Percentiles rank a stretch among this genome's conserved stretches.
Conservation (phyloP, 768 basidiomycete species). For the Trametes gibbosa region DNA sequence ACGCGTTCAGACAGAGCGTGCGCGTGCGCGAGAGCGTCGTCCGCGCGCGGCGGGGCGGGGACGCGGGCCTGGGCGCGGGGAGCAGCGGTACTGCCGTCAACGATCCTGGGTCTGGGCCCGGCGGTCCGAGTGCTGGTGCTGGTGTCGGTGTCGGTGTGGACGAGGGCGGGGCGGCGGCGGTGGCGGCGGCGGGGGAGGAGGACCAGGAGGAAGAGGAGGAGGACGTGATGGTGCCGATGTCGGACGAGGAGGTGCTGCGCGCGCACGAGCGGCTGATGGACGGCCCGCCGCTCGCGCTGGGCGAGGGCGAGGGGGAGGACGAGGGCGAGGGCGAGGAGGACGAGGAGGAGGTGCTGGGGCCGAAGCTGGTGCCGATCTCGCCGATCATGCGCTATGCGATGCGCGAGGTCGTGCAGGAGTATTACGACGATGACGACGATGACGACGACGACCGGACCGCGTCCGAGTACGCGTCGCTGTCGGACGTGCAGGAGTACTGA, state of each 20-base stretch:
- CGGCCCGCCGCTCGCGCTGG: slow-evolving; percentile 41
- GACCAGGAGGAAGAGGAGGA: slow-evolving; percentile 30
- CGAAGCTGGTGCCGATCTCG: slow-evolving; percentile 72
- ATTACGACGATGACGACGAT: slow-evolving; percentile 74
- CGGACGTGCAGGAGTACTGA: slow-evolving; percentile 76
- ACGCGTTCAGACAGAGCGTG: slow-evolving; percentile 25
- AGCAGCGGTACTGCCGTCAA: slow-evolving; percentile 42
- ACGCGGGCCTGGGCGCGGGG: slow-evolving; percentile 19
- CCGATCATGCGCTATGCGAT: slow-evolving; percentile 85
- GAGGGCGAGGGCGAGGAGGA: no score
- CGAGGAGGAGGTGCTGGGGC: slow-evolving; percentile 60
- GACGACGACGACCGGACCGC: slow-evolving; percentile 70
- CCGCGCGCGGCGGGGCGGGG: no score
- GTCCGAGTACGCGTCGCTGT: slow-evolving; percentile 76
- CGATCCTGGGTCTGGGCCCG: slow-evolving; percentile 15
- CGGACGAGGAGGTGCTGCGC: slow-evolving; percentile 45
- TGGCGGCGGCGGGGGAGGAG: slow-evolving; percentile 3
- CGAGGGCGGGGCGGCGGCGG: no score
- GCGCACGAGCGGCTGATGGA: slow-evolving; percentile 36
- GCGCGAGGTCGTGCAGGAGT: slow-evolving; percentile 80
- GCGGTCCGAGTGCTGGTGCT: no score
- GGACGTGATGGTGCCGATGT: slow-evolving; percentile 48
- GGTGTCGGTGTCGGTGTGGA: no score
- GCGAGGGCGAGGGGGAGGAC: neutral
- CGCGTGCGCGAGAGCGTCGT: slow-evolving; percentile 23